These are phyloP conservation scores for Cynanchum wilfordii DNA, from an alignment of 257 asterid genomes.

Conservation along the genomic window DNA sequence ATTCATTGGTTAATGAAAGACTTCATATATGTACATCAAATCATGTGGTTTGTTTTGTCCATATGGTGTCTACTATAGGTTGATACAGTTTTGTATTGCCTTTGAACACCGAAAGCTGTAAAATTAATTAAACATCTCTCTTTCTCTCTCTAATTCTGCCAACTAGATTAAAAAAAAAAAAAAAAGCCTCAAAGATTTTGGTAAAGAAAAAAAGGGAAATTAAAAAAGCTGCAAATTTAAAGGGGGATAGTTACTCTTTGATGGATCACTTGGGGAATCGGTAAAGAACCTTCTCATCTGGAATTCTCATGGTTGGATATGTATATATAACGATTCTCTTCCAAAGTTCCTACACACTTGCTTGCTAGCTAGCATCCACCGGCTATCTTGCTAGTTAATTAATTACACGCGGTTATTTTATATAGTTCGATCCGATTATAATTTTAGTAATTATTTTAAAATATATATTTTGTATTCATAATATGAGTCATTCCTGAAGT, in stretches of 20 bases:
- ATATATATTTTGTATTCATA: no score
- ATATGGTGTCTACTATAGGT: conserved; percentile 1
- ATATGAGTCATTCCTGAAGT: no score
- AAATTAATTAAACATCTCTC: conserved; percentile 9
- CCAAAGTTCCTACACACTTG: not conserved
- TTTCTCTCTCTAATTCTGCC: conserved; percentile 16
- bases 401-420: no score
- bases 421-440: no score
- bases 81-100: conserved; percentile 27
- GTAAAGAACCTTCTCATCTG: conserved; percentile 17
- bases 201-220: conserved; percentile 8
- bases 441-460: no score
- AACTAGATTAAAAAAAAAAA: conserved; percentile 12
- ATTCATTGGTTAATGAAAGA: conserved; percentile 13
- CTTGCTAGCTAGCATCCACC: not conserved
- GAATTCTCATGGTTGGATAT: conserved; percentile 8
- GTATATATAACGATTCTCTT: not conserved
- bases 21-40: conserved; percentile 22
- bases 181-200: not conserved
- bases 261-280: conserved; percentile 12
- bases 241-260: conserved; percentile 2
- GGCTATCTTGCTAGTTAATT: no score
- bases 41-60: conserved; percentile 40
- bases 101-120: conserved; percentile 27
- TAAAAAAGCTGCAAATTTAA: not conserved